A percentile compares a stretch with the other conserved stretches of the same genome.
These are phyloP conservation scores for Lachancea nothofagi DNA, from an alignment of 805 yeast species.

Conservation along the genomic window DNA sequence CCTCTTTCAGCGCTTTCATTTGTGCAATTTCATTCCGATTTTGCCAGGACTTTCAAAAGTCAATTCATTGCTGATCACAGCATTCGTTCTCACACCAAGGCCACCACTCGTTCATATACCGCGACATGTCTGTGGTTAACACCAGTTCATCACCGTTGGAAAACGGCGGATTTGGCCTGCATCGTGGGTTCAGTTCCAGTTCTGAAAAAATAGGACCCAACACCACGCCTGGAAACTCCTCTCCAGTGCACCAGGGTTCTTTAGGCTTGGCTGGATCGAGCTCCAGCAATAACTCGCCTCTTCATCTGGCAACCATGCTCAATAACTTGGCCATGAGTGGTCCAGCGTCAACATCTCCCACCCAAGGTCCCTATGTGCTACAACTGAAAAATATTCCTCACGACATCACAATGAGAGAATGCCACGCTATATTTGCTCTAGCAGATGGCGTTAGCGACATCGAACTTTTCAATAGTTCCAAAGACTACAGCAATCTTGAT, in stretches of 20 bases:
- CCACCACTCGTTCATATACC: neutral
- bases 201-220: constrained; percentile 18
- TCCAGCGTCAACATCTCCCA: constrained; percentile 8
- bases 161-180: constrained; percentile 7
- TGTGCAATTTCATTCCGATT: too few relatives aligned
- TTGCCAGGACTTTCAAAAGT: too few relatives aligned
- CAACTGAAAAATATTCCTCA: constrained; percentile 53
- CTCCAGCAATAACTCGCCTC: constrained; percentile 20
- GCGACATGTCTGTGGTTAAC: constrained; percentile 10
- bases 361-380: constrained; percentile 29
- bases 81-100: neutral
- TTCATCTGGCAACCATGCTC: constrained; percentile 29
- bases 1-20: too few relatives aligned
- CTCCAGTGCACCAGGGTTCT: constrained; percentile 20
- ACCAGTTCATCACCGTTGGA: constrained; percentile 9
- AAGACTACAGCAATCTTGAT: constrained; percentile 13
- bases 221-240: constrained; percentile 18
- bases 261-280: constrained; percentile 11
- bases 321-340: constrained; percentile 24
- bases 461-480: constrained; percentile 38
- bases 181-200: constrained; percentile 20
- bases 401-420: constrained; percentile 62
- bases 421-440: constrained; percentile 59
- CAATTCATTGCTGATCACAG: neutral
- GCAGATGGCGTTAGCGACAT: constrained; percentile 56